Percentiles rank a stretch among this genome's conserved stretches.
Conservation (phyloP, 2,329 filamentous ascomycete genomes). For the Calonectria hawksworthii region DNA sequence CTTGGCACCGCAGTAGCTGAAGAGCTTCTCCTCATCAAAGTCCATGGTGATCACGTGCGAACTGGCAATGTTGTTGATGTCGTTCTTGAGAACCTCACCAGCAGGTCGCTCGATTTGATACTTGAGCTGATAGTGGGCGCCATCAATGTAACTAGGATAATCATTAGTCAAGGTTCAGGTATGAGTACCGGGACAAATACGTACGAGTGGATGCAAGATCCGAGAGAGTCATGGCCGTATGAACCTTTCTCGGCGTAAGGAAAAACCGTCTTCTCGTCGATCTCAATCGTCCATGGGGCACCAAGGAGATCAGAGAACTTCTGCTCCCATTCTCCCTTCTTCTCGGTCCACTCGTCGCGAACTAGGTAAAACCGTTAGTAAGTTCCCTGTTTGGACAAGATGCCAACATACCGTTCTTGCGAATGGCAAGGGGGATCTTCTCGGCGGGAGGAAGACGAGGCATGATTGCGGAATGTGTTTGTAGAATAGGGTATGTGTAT, state of each 20-base stretch:
- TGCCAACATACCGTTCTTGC: constrained; percentile 62
- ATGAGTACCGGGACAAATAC: constrained; percentile 16
- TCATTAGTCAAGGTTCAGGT: background rate
- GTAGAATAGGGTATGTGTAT: background rate
- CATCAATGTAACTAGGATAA: constrained; percentile 57
- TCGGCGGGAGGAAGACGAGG: constrained; percentile 59
- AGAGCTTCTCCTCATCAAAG: constrained; percentile 58
- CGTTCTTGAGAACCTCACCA: constrained; percentile 56
- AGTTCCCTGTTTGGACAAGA: background rate
- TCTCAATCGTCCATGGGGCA: constrained; percentile 64
- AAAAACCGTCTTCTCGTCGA: constrained; percentile 62
- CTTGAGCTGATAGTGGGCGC: constrained; percentile 57
- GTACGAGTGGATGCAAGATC: constrained; percentile 60
- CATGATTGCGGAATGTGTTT: constrained; percentile 33
- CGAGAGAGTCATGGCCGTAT: constrained; percentile 58
- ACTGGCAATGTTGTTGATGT: constrained; percentile 63
- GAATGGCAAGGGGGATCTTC: constrained; percentile 64
- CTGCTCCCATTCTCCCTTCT: constrained; percentile 59
- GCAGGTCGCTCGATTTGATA: constrained; percentile 52
- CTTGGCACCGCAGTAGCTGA: constrained; percentile 60
- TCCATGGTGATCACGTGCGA: constrained; percentile 62
- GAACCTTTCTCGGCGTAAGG: constrained; percentile 59
- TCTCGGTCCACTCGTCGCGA: constrained; percentile 66
- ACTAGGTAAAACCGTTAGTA: constrained; percentile 51
- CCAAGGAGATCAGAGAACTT: constrained; percentile 61